These are phyloP conservation scores for Vitrella brassicaformis DNA, from an alignment of 73 alveolate species.

Conservation along the genomic window DNA sequence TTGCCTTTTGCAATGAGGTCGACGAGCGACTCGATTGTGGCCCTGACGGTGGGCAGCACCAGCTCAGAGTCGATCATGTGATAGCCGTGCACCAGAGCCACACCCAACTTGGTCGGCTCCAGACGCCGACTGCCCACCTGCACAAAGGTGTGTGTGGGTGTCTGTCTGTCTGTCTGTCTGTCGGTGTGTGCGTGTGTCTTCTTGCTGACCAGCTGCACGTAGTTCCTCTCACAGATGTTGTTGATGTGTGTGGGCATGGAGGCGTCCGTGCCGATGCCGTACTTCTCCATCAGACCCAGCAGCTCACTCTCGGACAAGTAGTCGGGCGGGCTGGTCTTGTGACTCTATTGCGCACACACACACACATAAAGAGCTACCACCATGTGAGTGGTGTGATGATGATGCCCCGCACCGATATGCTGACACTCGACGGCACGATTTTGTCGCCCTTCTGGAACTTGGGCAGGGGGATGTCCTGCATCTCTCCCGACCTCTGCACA, in stretches of 20 bases:
- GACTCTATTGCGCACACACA: too few species aligned
- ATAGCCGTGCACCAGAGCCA: conserved; percentile 90
- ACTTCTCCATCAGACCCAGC: conserved; percentile 88
- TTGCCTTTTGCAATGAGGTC: conserved; percentile 75
- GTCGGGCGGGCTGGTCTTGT: conserved; percentile 92
- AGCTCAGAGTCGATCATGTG: conserved; percentile 92
- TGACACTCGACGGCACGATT: conserved; percentile 4
- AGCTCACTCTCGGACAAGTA: conserved; percentile 92
- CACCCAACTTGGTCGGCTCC: conserved; percentile 92
- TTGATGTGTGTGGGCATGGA: conserved; percentile 98
- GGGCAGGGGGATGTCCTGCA: conserved; percentile 29
- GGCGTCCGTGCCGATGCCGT: conserved; percentile 99
- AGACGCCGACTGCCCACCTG: conserved; percentile 53
- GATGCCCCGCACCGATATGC: too few species aligned
- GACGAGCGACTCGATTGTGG: conserved; percentile 84
- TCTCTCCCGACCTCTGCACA: conserved; percentile 32
- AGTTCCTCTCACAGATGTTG: conserved; percentile 94
- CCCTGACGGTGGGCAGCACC: conserved; percentile 87
- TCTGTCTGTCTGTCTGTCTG: too few species aligned
- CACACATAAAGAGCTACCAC: conserved; percentile 20
- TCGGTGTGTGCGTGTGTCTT: too few species aligned
- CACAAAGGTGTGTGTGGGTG: too few species aligned
- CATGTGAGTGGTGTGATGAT: conserved; percentile 36
- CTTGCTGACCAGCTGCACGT: conserved; percentile 81
- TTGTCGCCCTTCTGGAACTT: conserved; percentile 21